These are phyloP conservation scores for Chara braunii DNA, from an alignment of 139 green algal genomes.

Conservation along the genomic window DNA sequence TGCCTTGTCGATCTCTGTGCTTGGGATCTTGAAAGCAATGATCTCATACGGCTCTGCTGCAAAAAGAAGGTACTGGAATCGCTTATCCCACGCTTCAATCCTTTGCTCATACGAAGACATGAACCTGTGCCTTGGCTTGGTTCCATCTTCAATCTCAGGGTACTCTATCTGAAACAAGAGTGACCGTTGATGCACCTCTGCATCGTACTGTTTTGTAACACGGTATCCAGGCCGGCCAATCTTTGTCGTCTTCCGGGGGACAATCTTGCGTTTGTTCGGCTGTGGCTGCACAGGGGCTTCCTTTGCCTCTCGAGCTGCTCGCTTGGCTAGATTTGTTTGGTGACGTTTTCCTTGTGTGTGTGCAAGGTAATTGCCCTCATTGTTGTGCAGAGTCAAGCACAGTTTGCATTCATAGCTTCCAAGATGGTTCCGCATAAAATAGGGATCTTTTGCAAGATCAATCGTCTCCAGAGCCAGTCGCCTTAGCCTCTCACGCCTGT, in stretches of 20 bases:
- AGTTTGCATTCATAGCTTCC: slow-evolving; percentile 93
- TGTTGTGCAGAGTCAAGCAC: slow-evolving; percentile 96
- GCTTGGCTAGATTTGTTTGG: slow-evolving; percentile 97
- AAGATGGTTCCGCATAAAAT: slow-evolving; percentile 98
- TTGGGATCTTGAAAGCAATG: slow-evolving; percentile 91
- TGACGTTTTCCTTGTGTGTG: slow-evolving; percentile 96
- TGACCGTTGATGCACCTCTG: slow-evolving; percentile 58
- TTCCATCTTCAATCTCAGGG: slow-evolving; percentile 89
- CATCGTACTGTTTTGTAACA: slow-evolving; percentile 96
- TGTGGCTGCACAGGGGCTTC: slow-evolving; percentile 59
- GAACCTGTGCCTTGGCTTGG: slow-evolving; percentile 85
- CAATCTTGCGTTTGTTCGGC: slow-evolving; percentile 52
- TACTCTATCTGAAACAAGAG: slow-evolving; percentile 98
- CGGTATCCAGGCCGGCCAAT: slow-evolving; percentile 95
- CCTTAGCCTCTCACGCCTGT: slow-evolving; percentile 85
- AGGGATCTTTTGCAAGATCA: slow-evolving; percentile 94
- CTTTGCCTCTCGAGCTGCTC: slow-evolving; percentile 82
- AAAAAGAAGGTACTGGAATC: slow-evolving; percentile 96
- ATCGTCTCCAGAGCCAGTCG: slow-evolving; percentile 96
- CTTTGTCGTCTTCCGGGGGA: slow-evolving; percentile 59
- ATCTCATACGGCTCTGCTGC: slow-evolving; percentile 94
- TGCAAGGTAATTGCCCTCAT: slow-evolving; percentile 98
- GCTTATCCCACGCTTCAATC: slow-evolving; percentile 74
- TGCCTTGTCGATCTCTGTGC: slow-evolving; percentile 73
- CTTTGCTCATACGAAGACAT: slow-evolving; percentile 94